Percentiles rank a stretch among this genome's conserved stretches.
phyloP scores from a whole-genome alignment of 306 rosid genomes.

The Adenanthera pavonina region DNA sequence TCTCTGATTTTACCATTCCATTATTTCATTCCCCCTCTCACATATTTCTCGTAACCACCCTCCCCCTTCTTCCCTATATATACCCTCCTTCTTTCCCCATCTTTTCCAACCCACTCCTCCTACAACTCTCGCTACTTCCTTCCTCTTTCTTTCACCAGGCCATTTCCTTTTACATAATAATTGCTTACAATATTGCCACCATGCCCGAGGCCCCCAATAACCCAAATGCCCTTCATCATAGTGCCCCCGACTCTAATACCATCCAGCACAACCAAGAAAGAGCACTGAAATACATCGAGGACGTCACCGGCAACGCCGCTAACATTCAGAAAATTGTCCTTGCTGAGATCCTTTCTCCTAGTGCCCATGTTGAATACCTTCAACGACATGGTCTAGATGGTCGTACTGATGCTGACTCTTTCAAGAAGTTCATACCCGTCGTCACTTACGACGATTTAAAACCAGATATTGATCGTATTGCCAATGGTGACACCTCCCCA shows the following conservation, averaged over 20 bases:
- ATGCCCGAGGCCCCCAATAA: slow-evolving; percentile 43
- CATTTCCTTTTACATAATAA: neutral
- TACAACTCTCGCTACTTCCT: neutral
- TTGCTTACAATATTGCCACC: neutral
- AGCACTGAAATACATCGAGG: slow-evolving; percentile 46
- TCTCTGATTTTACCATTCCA: neutral
- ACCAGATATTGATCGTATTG: slow-evolving; percentile 58
- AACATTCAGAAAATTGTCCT: slow-evolving; percentile 49
- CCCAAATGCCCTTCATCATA: neutral
- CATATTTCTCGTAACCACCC: neutral
- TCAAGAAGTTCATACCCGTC: slow-evolving; percentile 51
- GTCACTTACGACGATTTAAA: slow-evolving; percentile 53
- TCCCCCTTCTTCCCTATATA: neutral
- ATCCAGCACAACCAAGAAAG: slow-evolving; percentile 2
- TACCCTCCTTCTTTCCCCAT: slow-evolving; percentile 3
- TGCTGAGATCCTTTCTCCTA: slow-evolving; percentile 49
- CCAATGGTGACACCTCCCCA: slow-evolving; percentile 54
- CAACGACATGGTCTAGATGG: slow-evolving; percentile 48
- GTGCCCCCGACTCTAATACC: neutral
- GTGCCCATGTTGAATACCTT: slow-evolving; percentile 54
- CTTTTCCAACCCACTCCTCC: neutral
- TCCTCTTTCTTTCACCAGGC: neutral
- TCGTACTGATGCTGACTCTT: slow-evolving; percentile 25
- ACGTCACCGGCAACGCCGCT: slow-evolving; percentile 49
- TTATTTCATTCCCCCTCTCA: neutral